Evolutionary conservation across 192 early-diverging fungal species (phyloP).

Genomic region (Coemansia sp.): DNA sequence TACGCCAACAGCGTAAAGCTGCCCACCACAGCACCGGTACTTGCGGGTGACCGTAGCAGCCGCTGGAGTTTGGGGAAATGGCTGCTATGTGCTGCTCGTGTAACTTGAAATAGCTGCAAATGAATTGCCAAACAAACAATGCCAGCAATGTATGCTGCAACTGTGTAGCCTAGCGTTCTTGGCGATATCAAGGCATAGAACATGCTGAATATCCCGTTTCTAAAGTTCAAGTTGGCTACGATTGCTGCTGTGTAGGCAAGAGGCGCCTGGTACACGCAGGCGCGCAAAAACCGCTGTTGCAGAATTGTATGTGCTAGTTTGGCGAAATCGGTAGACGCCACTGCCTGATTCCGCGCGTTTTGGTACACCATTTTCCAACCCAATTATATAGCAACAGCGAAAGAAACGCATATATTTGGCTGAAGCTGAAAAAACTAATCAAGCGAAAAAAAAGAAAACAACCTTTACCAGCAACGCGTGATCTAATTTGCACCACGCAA

Average conservation of each 20-base stretch:
- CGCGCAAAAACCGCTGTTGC: conserved; percentile 44
- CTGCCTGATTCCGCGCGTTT: conserved; percentile 35
- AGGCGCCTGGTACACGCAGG: conserved; percentile 37
- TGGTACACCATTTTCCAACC: conserved; percentile 17
- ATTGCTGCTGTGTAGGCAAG: conserved; percentile 40
- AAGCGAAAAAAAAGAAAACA: no score
- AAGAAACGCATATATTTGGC: no score
- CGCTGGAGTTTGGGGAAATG: conserved; percentile 47
- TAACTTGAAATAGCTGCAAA: conserved; percentile 30
- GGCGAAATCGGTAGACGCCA: conserved; percentile 48
- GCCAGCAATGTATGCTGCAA: conserved; percentile 27
- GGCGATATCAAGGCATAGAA: conserved; percentile 29
- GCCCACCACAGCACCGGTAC: conserved; percentile 15
- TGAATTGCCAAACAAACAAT: conserved; percentile 24
- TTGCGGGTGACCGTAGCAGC: conserved; percentile 31
- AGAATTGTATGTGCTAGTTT: conserved; percentile 33
- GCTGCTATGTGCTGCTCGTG: conserved; percentile 38
- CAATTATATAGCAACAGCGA: no score
- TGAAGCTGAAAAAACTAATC: no score
- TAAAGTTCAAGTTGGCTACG: conserved; percentile 29
- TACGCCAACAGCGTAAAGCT: conserved; percentile 21
- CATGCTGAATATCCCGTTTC: conserved; percentile 22
- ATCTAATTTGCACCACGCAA: no score
- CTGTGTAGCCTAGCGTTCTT: conserved; percentile 31
- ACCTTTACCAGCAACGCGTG: no score